These are phyloP conservation scores for Penicillium lagena DNA, from an alignment of 495 filamentous ascomycete species.

Conservation along the genomic window DNA sequence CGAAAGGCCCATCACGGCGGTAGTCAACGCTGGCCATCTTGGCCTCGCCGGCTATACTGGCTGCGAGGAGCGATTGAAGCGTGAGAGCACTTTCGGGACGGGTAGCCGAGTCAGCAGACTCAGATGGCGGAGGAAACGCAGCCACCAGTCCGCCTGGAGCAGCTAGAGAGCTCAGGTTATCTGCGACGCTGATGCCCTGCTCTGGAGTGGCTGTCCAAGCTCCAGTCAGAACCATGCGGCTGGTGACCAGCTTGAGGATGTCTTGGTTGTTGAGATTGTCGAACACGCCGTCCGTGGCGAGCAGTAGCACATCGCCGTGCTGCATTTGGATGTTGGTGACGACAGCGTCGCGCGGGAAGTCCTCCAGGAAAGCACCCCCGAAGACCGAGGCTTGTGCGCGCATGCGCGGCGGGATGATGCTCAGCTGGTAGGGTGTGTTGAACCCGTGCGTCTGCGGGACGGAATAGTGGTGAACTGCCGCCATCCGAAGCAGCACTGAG, in stretches of 20 bases:
- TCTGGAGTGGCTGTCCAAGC: conserved; percentile 62
- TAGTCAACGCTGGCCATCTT: conserved; percentile 75
- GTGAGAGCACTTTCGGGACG: conserved; percentile 17
- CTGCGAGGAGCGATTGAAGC: conserved; percentile 71
- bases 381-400: conserved; percentile 69
- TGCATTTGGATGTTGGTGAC: conserved; percentile 66
- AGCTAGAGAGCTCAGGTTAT: conserved; percentile 47
- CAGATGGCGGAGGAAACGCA: conserved; percentile 13
- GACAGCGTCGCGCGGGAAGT: conserved; percentile 78
- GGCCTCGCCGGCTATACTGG: conserved; percentile 69
- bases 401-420: conserved; percentile 76
- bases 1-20: conserved; percentile 84
- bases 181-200: conserved; percentile 49
- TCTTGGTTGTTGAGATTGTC: conserved; percentile 93
- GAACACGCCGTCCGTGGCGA: conserved; percentile 93
- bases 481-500: conserved; percentile 76
- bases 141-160: conserved; percentile 30
- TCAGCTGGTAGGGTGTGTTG: conserved; percentile 94
- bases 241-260: conserved; percentile 69
- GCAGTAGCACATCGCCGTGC: conserved; percentile 85
- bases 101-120: conserved; percentile 3
- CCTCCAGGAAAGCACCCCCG: conserved; percentile 71
- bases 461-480: conserved; percentile 75
- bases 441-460: conserved; percentile 91
- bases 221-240: conserved; percentile 61